These are phyloP conservation scores for Globisporangium spiculum DNA, from an alignment of 352 stramenopile species.

Conservation along the genomic window DNA sequence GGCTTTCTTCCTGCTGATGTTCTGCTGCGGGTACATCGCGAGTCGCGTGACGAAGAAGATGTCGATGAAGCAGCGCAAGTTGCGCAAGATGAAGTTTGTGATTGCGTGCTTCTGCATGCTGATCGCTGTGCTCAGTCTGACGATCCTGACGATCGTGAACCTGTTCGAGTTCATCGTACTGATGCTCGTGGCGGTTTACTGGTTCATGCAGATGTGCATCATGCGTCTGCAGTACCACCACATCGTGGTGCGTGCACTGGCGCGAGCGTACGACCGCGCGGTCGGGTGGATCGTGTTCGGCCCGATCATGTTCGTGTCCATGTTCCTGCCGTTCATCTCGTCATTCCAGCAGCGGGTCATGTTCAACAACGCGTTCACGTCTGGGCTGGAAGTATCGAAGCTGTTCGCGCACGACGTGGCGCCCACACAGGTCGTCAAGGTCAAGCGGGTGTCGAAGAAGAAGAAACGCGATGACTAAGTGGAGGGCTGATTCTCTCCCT, in stretches of 20 bases:
- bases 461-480: slow-evolving; percentile 84
- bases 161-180: slow-evolving; percentile 73
- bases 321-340: slow-evolving; percentile 88
- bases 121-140: slow-evolving; percentile 64
- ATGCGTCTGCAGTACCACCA: slow-evolving; percentile 80
- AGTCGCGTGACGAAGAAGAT: slow-evolving; percentile 88
- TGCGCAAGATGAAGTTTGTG: slow-evolving; percentile 88
- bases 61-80: slow-evolving; percentile 88
- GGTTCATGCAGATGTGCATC: slow-evolving; percentile 85
- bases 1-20: slow-evolving; percentile 65
- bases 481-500: neutral
- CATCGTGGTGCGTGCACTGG: slow-evolving; percentile 77
- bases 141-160: slow-evolving; percentile 67
- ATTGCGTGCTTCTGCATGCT: slow-evolving; percentile 68
- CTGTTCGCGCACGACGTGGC: slow-evolving; percentile 86
- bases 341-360: slow-evolving; percentile 88
- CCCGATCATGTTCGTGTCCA: slow-evolving; percentile 85
- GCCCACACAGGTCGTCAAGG: slow-evolving; percentile 77
- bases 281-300: slow-evolving; percentile 89
- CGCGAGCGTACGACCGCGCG: slow-evolving; percentile 65
- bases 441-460: slow-evolving; percentile 87
- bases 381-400: slow-evolving; percentile 85
- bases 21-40: slow-evolving; percentile 82
- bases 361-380: slow-evolving; percentile 90
- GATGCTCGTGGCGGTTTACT: slow-evolving; percentile 74